Percentiles rank a stretch among this genome's conserved stretches.
Evolutionary conservation across 768 basidiomycete genomes (phyloP).

Genomic region (Clitopilus hobsonii): DNA sequence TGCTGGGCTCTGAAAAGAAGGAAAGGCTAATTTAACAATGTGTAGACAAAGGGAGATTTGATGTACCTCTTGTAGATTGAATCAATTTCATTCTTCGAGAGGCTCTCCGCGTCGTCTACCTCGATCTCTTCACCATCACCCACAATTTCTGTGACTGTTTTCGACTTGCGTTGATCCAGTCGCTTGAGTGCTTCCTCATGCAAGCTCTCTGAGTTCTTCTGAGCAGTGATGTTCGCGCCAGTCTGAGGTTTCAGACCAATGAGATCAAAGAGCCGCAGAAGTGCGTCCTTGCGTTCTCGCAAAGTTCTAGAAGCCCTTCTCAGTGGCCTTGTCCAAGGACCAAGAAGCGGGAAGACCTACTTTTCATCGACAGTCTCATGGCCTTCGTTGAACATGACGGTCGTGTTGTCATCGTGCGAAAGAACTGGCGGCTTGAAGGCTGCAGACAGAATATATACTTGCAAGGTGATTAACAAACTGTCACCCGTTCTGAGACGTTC

Average conservation of each 20-base stretch:
- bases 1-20: conserved; percentile 80
- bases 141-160: conserved; percentile 62
- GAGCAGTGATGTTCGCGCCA: conserved; percentile 31
- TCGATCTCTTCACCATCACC: conserved; percentile 81
- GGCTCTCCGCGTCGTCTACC: conserved; percentile 78
- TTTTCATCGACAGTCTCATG: conserved; percentile 78
- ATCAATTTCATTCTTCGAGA: conserved; percentile 77
- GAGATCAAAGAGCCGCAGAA: conserved; percentile 68
- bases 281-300: conserved; percentile 72
- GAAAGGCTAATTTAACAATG: neutral
- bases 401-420: conserved; percentile 24
- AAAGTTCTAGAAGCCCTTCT: conserved; percentile 34
- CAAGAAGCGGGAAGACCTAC: conserved; percentile 15
- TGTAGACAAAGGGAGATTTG: neutral
- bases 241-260: conserved; percentile 65
- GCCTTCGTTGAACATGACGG: conserved; percentile 63
- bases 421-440: conserved; percentile 58
- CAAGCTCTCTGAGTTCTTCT: conserved; percentile 26
- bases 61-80: conserved; percentile 81
- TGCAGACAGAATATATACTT: conserved; percentile 59
- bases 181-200: conserved; percentile 38
- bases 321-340: neutral
- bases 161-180: conserved; percentile 29
- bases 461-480: conserved; percentile 73
- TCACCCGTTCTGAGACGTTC: conserved; percentile 65